Conservation (phyloP, 331 rosid genomes). For the Dryas integrifolia region DNA sequence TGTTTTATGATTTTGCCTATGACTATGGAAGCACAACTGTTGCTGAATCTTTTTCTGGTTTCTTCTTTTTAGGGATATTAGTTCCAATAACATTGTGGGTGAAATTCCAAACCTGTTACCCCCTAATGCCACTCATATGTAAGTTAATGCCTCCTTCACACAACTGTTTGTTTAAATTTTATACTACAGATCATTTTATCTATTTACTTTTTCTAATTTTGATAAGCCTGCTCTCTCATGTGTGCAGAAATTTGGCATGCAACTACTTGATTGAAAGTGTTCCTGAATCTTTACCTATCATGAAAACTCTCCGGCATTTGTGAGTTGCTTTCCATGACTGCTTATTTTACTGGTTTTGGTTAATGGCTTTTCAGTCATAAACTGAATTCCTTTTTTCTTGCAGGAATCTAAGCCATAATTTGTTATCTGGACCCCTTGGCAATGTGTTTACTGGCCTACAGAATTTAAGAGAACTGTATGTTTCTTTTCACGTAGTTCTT, state of each 20-base stretch:
- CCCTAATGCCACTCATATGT: constrained; percentile 77
- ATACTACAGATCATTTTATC: neutral
- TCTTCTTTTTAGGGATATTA: constrained; percentile 58
- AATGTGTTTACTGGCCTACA: constrained; percentile 65
- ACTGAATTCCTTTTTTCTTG: constrained; percentile 9
- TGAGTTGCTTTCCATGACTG: constrained; percentile 33
- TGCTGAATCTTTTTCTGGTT: constrained; percentile 25
- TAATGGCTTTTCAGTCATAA: constrained; percentile 22
- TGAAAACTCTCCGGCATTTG: constrained; percentile 62
- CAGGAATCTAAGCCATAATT: constrained; percentile 90
- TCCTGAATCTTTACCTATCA: constrained; percentile 56
- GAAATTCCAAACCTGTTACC: constrained; percentile 66
- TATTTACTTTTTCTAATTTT: constrained; percentile 3
- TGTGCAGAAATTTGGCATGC: constrained; percentile 71
- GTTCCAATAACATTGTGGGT: constrained; percentile 64
- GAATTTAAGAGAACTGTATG: constrained; percentile 72
- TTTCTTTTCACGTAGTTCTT: constrained; percentile 24
- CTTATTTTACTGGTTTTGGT: neutral
- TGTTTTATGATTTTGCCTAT: neutral
- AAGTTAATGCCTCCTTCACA: constrained; percentile 24
- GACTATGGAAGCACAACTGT: neutral
- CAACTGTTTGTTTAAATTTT: neutral
- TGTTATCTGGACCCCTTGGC: constrained; percentile 69
- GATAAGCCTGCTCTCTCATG: constrained; percentile 16
- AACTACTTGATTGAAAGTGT: constrained; percentile 53